Evolutionary conservation across 495 filamentous ascomycete genomes (phyloP), one percentile per base, ranked within the genome.

Genomic region (Tuber microsphaerosporum): DNA sequence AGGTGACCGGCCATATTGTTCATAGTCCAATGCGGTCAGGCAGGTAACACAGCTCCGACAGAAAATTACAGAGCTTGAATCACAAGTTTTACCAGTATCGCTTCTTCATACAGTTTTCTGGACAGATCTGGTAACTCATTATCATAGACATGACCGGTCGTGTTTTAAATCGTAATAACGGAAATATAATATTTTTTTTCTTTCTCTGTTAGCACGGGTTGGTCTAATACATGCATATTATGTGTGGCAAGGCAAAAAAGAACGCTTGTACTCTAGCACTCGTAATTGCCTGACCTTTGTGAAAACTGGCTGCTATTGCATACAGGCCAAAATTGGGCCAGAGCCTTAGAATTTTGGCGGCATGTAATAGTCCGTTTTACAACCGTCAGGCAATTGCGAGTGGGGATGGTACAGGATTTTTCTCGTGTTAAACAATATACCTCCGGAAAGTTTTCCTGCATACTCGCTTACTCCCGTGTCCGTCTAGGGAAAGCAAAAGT

Each of bases 341-440:
- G 34, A 37, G 34, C 34, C 34, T 37, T 37, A 37, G 2, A 37
- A 37, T 37, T 37, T 37, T 37, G 34, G 34, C 41, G 5, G 9
- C 9, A 42, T 42, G 41, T 10, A 42, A 42, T 42, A 42, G 41
- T 7, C 41, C 2, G 41, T 42, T 42, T 42, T 2, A 43, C 42
- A 43, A 43, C 9, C 42, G 9, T 9, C 42, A 43, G 42, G 42
- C 42, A 43, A 43, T 43, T 43, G 9, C 42, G 42, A 43, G 72
- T 79, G 79, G 78, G 73, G 26, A 34, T 26, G 26, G 56, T 79
- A 79, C 76, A 79, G 75, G 71, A 73, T 71, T 75, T 79, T 79
- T 37, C 37, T 44, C 16, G 56, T 56, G 34, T 72, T 61, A 71
- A 75, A 75, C 42, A 42, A 75, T 45, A 48, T 75, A 41, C 70